Base-by-base conservation (phyloP, 2,329 filamentous ascomycete genomes). In the Ophiobolus disseminans region DNA sequence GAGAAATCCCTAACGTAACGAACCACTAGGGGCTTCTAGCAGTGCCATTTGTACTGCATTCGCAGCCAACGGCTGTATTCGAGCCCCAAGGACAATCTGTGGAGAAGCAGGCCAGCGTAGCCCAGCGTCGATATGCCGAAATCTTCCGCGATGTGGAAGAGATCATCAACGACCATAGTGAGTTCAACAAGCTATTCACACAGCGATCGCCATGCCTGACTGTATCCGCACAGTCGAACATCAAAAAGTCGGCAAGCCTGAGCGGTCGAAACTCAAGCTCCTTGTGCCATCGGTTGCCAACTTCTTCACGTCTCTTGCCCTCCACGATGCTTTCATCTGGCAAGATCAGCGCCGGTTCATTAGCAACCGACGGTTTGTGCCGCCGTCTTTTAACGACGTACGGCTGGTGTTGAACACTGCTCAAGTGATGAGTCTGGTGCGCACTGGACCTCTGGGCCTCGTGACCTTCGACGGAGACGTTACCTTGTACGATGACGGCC, bases 401-500 rank as follows among this genome's bases (percentile, higher is more conserved):
- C 86, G 94, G 2, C 81, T 97, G 19, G 88, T 96, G 41, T 84
- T 99, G 60, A 99, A 99, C 76, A 94, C 94, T 30, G 92, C 94
- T 14, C 94, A 99, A 75, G 81, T 93, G 51, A 91, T 97, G 86
- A 91, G 90, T 30, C 84, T 97, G n/a, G 88, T 91, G 13, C 85
- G 84, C 19, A 78, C 80, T 35, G 87, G 88, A 17, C 82, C 85
- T 4, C 81, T 97, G 7, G 86, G 94, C 61, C 82, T 99, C 3
- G 87, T 96, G 44, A 99, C 94, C 0, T 99, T 99, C 70, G 94
- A 99, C 73, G 94, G 94, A 74, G 94, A 99, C 74, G 91, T 99
- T 40, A 99, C 94, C 1, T 81, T 99, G 17, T 99, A 99, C 72
- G 78, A 80, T 37, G 78, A 99, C 66, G 94, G 94, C 10, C 82